Percentiles rank a stretch among this genome's conserved stretches.
These are phyloP conservation scores for Thermothielavioides terrestris DNA, from an alignment of 495 filamentous ascomycete species.

Conservation along the genomic window DNA sequence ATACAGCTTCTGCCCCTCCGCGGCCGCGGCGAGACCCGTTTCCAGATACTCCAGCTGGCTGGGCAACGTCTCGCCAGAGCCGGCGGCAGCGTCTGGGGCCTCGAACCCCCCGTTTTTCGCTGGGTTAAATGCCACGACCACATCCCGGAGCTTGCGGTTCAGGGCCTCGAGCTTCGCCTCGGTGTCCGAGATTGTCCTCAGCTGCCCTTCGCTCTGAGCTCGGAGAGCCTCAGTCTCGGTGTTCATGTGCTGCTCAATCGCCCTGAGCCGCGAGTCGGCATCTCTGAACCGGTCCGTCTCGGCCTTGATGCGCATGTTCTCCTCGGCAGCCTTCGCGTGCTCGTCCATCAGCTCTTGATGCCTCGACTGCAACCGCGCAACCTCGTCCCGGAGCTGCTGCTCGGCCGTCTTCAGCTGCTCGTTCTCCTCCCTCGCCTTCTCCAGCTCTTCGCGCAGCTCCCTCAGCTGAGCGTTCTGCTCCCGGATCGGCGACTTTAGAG, in stretches of 20 bases:
- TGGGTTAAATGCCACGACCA: slow-evolving; percentile 55
- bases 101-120: slow-evolving; percentile 30
- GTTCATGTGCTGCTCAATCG: slow-evolving; percentile 11
- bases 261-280: slow-evolving; percentile 15
- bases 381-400: slow-evolving; percentile 25
- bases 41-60: slow-evolving; percentile 38
- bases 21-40: slow-evolving; percentile 23
- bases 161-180: slow-evolving; percentile 64
- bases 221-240: slow-evolving; percentile 21
- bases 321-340: slow-evolving; percentile 1
- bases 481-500: slow-evolving; percentile 38
- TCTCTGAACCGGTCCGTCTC: slow-evolving; percentile 7
- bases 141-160: slow-evolving; percentile 58
- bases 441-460: slow-evolving; percentile 28
- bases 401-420: slow-evolving; percentile 20
- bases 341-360: slow-evolving; percentile 10
- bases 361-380: slow-evolving; percentile 8
- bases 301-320: background rate
- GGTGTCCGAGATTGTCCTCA: slow-evolving; percentile 46
- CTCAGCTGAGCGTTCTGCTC: slow-evolving; percentile 36
- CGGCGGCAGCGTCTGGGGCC: slow-evolving; percentile 26
- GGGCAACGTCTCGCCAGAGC: slow-evolving; percentile 36
- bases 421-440: slow-evolving; percentile 35
- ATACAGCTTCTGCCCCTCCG: slow-evolving; percentile 19
- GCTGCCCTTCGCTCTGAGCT: slow-evolving; percentile 24